Evolutionary conservation across 106 monocot genomes (phyloP), one percentile per base, ranked within the genome.

Genomic region (Hemerocallis citrina): DNA sequence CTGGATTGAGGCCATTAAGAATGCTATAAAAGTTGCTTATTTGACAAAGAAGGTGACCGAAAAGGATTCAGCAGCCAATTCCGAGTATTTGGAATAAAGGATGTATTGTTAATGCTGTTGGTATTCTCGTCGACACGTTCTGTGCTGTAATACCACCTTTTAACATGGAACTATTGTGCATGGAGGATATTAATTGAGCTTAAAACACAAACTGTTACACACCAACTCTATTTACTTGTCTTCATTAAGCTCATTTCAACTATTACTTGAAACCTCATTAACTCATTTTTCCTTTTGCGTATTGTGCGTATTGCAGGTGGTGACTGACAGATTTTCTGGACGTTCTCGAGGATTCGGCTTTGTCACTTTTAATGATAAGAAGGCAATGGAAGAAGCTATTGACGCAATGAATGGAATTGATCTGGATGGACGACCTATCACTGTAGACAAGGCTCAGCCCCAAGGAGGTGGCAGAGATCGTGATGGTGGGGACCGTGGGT

Each of bases 381-480:
- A 88, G 25, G 84, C 84, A 3, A 92, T 98, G 91, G 91, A 98
- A 66, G 96, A 91, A 4, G 91, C 96, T 40, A 92, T 98, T 68
- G 96, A 98, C 33, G 77, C 52, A 54, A 98, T 98, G 98, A 88
- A 98, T 73, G 98, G 98, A 52, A 74, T 82, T 55, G 85, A 85
- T 67, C 65, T 98, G 24, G 98, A 98, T 82, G 98, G 98, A 13
- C 71, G 98, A 21, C 19, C 78, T 17, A 98, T 98, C 11, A 98
- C 86, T 58, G 96, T 96, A 14, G 91, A 96, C n/a, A 81, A 83
- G 75, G 98, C 92, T 39, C 98, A 92, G 68, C 98, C 98, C 42
- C 86, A 87, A 61, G 76, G 85, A 15, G 37, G 72, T 28, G 74
- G 84, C 7, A 61, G 85, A 15, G 74, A 85, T 6, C 73, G 85